Percentiles rank a stretch among this genome's conserved stretches.
phyloP scores from a whole-genome alignment of 1,284 basidiomycete genomes.

The Tranzscheliella williamsii region DNA sequence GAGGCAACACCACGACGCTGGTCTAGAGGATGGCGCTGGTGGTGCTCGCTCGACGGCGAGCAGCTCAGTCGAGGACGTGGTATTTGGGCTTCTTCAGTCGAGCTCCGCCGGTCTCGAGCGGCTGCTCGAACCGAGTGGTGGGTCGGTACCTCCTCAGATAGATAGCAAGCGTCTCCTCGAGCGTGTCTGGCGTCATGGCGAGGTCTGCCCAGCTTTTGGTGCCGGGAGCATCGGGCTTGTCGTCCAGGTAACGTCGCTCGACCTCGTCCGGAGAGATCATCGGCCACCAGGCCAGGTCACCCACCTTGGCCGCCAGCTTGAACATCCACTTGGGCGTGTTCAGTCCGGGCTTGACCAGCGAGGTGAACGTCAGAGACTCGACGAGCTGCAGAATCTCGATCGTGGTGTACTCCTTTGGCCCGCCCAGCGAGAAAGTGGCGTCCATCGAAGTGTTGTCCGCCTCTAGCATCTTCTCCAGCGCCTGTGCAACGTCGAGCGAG shows the following conservation, averaged over 20 bases:
- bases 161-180: constrained; percentile 87
- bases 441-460: constrained; percentile 69
- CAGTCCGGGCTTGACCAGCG: constrained; percentile 68
- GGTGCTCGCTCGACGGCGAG: too few relatives aligned
- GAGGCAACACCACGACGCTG: too few relatives aligned
- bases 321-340: constrained; percentile 79
- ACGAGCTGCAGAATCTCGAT: constrained; percentile 83
- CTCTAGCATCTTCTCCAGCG: constrained; percentile 77
- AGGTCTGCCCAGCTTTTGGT: constrained; percentile 66
- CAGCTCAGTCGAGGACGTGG: constrained; percentile 31
- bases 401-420: constrained; percentile 82
- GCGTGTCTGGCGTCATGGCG: constrained; percentile 72
- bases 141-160: constrained; percentile 88
- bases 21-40: too few relatives aligned
- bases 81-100: constrained; percentile 48
- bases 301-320: constrained; percentile 69
- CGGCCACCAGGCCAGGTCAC: constrained; percentile 88
- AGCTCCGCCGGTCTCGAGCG: constrained; percentile 60
- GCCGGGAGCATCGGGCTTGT: constrained; percentile 63
- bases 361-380: constrained; percentile 75
- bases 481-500: constrained; percentile 91
- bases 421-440: constrained; percentile 78
- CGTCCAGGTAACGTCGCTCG: constrained; percentile 81
- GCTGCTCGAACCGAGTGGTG: constrained; percentile 64
- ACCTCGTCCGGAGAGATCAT: constrained; percentile 89